These are phyloP conservation scores for Spergularia bocconei DNA, from an alignment of 148 eudicot species.

Conservation along the genomic window DNA sequence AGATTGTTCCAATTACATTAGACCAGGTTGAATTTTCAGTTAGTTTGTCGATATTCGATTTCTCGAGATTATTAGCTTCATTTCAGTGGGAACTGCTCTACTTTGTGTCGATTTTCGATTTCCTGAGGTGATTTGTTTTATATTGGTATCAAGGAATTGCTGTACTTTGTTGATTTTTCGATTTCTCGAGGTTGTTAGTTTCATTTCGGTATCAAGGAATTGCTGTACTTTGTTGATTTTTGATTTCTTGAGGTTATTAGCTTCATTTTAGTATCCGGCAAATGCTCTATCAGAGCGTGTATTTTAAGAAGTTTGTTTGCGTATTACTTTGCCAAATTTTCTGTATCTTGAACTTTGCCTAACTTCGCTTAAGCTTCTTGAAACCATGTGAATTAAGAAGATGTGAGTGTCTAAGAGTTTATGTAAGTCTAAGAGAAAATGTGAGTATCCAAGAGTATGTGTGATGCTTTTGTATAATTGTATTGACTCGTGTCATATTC, in stretches of 20 bases:
- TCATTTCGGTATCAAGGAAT: too few relatives aligned
- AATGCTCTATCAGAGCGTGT: neutral
- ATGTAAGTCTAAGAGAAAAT: too few relatives aligned
- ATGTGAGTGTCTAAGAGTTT: too few relatives aligned
- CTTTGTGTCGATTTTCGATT: too few relatives aligned
- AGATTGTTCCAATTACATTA: constrained; percentile 85
- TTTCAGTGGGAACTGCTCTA: neutral
- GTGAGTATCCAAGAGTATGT: too few relatives aligned
- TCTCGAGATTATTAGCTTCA: neutral
- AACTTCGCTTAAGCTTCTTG: neutral
- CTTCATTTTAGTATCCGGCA: neutral
- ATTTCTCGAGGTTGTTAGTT: too few relatives aligned
- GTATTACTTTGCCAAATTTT: neutral
- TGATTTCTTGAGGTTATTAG: too few relatives aligned
- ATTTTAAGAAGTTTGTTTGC: neutral
- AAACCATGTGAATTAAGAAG: too few relatives aligned
- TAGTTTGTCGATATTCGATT: neutral
- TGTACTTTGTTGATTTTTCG: neutral
- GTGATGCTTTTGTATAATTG: neutral
- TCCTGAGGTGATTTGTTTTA: neutral
- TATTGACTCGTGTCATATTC: neutral
- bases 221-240: too few relatives aligned
- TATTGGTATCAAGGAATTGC: neutral
- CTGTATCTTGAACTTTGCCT: neutral
- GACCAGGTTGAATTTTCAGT: constrained; percentile 60